Percentiles rank a stretch among this genome's conserved stretches.
Conservation (phyloP, 768 basidiomycete species). For the Russula virescens region DNA sequence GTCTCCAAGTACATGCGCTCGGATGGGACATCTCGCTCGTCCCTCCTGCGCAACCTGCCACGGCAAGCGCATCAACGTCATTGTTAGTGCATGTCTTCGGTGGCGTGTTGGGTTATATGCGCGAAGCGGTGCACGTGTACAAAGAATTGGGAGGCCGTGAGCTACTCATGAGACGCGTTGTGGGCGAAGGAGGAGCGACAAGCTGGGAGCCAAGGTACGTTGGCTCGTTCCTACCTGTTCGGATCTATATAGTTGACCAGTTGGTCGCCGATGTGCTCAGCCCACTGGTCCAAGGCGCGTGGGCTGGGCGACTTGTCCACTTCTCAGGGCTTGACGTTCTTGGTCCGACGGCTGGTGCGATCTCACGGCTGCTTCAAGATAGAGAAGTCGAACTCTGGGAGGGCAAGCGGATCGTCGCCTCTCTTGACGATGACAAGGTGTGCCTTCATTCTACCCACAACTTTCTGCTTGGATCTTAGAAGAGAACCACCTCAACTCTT, state of each 20-base stretch:
- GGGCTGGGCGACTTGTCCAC: background rate
- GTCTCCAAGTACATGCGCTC: background rate
- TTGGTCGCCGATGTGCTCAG: background rate
- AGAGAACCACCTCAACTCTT: background rate
- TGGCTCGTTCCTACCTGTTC: background rate
- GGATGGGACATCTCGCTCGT: background rate
- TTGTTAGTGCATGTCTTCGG: background rate
- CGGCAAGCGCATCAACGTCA: background rate
- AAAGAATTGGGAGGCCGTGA: background rate
- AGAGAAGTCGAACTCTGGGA: background rate
- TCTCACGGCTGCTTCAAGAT: background rate
- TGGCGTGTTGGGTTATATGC: background rate
- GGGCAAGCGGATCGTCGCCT: background rate
- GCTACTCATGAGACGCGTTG: background rate
- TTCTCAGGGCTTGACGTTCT: background rate
- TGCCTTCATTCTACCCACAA: background rate
- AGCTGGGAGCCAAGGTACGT: background rate
- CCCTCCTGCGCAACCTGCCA: background rate
- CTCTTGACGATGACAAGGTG: background rate
- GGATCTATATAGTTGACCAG: background rate
- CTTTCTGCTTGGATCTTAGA: background rate
- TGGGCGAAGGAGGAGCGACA: background rate
- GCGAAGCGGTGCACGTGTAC: background rate
- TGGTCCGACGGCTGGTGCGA: background rate
- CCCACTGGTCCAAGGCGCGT: background rate